Base-by-base conservation (phyloP, 2,329 filamentous ascomycete genomes). In the Ascosphaera apis region DNA sequence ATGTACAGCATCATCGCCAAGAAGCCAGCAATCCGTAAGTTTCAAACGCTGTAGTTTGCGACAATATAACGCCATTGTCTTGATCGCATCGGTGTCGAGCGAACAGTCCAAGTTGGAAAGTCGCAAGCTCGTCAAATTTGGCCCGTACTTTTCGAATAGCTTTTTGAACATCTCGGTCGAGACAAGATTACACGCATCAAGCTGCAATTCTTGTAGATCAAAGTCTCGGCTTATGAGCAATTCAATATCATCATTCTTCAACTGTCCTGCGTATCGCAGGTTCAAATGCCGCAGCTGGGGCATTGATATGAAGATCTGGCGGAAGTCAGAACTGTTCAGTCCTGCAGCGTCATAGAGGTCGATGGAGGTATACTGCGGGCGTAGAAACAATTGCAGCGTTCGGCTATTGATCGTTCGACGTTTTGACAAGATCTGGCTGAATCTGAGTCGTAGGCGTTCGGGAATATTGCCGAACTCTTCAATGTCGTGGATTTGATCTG, bases 121-220 rank as follows among this genome's bases (percentile, higher is more conserved):
- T 46, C 83, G 78, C 15, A 95, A 54, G 0, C 64, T 63, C 45
- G 72, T 67, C 9, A 93, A 62, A 15, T 65, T 53, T 6, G 58
- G 45, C 8, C 83, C 84, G 39, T 76, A 72, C 35, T 64, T 61
- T 9, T 59, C 56, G 37, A 93, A 69, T 34, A 78, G 72, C 34
- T 67, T 62, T 36, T 67, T 63, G 84, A 84, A 93, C 48, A 71
- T 72, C 3, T 66, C 60, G 40, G 88, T 73, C 7, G 76, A 73
- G 12, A 95, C 61, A 1, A 95, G 68, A 44, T 92, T 95, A 7
- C 81, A 72, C 8, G 82, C 80, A 42, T 88, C 76, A 0, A 95
- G 64, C 42, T 82, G 78, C 31, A 95, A 62, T 38, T 71, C 65
- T 40, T 72, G 67, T n/a, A 93, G 61, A 6, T 66, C 55, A 35